These are phyloP conservation scores for Trichoderma atrobrunneum DNA, from an alignment of 2,329 filamentous ascomycete species.

Conservation along the genomic window DNA sequence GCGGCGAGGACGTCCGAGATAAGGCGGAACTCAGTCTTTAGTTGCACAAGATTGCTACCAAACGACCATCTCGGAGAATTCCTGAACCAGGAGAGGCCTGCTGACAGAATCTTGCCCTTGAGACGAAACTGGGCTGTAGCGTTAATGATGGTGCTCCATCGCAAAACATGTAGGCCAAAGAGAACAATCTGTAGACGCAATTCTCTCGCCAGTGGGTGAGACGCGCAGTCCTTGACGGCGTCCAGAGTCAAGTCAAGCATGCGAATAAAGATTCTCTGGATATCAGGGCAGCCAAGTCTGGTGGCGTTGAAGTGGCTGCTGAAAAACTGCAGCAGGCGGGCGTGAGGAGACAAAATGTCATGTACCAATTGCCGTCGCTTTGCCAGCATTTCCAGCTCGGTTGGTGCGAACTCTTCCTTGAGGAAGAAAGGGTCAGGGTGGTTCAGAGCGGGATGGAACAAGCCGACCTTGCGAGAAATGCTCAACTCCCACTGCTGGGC, in stretches of 20 bases:
- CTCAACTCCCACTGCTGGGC: constrained; percentile 88
- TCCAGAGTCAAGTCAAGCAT: constrained; percentile 76
- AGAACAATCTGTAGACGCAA: constrained; percentile 86
- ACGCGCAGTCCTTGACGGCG: constrained; percentile 65
- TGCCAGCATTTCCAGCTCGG: constrained; percentile 70
- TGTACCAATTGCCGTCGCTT: constrained; percentile 77
- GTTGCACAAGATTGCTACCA: constrained; percentile 86
- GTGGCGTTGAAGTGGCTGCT: constrained; percentile 93
- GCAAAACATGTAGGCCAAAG: constrained; percentile 75
- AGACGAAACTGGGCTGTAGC: constrained; percentile 70
- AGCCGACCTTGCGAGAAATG: constrained; percentile 70
- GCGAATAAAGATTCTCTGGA: constrained; percentile 77
- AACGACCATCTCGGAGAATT: constrained; percentile 87
- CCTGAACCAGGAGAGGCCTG: constrained; percentile 84
- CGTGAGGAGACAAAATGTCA: constrained; percentile 81
- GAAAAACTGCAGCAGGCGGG: constrained; percentile 82
- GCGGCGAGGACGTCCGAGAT: constrained; percentile 70
- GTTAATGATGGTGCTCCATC: constrained; percentile 66
- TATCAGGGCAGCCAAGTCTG: constrained; percentile 77
- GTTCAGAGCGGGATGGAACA: constrained; percentile 73
- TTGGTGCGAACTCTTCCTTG: constrained; percentile 89
- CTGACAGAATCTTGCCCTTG: constrained; percentile 85
- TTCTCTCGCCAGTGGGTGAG: constrained; percentile 86
- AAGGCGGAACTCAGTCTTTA: constrained; percentile 87
- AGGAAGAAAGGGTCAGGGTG: constrained; percentile 86